Percentiles rank a stretch among this genome's conserved stretches.
Conservation (phyloP, 2,329 filamentous ascomycete genomes). For the Clathrospora elynae region DNA sequence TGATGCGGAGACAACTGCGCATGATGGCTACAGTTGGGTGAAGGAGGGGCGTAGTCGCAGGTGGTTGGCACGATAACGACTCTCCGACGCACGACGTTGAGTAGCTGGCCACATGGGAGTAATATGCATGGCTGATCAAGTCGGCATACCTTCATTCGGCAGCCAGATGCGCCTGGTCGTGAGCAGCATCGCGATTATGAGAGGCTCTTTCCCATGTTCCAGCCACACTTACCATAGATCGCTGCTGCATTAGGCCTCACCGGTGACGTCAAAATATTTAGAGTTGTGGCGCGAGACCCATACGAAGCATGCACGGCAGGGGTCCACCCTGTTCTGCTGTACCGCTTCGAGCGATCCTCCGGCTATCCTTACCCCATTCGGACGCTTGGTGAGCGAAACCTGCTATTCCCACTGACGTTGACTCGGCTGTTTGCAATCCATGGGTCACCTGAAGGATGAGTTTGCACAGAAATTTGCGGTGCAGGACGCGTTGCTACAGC, state of each 20-base stretch:
- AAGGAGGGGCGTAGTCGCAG: conserved; percentile 8
- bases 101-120: neutral
- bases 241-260: conserved; percentile 4
- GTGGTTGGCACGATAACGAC: conserved; percentile 16
- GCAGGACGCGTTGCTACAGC: neutral
- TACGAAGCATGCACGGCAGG: conserved; percentile 3
- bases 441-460: conserved; percentile 10
- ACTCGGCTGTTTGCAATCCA: conserved; percentile 7
- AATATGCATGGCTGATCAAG: conserved; percentile 7
- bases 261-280: conserved; percentile 19
- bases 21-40: conserved; percentile 9
- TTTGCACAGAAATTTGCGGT: conserved; percentile 4
- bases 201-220: conserved; percentile 5
- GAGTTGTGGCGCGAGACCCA: conserved; percentile 25
- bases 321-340: conserved; percentile 10
- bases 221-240: conserved; percentile 12
- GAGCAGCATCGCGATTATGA: conserved; percentile 5
- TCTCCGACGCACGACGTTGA: conserved; percentile 3
- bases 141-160: conserved; percentile 5
- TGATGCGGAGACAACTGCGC: conserved; percentile 1
- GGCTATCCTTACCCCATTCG: conserved; percentile 22
- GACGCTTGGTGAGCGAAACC: conserved; percentile 7
- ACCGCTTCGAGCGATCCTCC: conserved; percentile 15
- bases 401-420: conserved; percentile 11
- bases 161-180: neutral